These are phyloP conservation scores for Yamadazyma jaroonii DNA, from an alignment of 1,139 yeast genomes.

Conservation along the genomic window DNA sequence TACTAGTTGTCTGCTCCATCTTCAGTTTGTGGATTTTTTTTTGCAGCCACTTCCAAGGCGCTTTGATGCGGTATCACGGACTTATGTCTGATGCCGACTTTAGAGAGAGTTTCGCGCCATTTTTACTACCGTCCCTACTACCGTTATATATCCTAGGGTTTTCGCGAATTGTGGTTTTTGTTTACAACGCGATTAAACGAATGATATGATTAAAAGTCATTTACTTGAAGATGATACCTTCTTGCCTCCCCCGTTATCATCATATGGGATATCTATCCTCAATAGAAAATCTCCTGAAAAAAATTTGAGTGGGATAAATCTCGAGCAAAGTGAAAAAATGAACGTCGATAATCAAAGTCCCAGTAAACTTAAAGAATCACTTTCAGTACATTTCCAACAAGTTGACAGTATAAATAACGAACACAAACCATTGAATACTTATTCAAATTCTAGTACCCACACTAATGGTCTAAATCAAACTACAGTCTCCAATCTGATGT, in stretches of 20 bases:
- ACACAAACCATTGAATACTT: too few relatives aligned
- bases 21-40: too few relatives aligned
- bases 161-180: not conserved
- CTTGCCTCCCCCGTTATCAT: constrained; percentile 64
- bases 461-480: too few relatives aligned
- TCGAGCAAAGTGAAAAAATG: not conserved
- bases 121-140: too few relatives aligned
- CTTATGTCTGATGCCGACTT: too few relatives aligned
- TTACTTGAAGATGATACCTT: constrained; percentile 51
- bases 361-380: constrained; percentile 24
- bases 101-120: not conserved
- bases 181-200: constrained; percentile 6
- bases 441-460: too few relatives aligned
- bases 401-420: not conserved
- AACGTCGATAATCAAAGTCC: constrained; percentile 13
- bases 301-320: not conserved
- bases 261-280: constrained; percentile 45
- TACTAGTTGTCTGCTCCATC: too few relatives aligned
- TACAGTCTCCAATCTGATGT: not conserved
- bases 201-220: constrained; percentile 11
- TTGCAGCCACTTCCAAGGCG: too few relatives aligned
- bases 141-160: too few relatives aligned
- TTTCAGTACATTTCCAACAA: constrained; percentile 33
- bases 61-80: too few relatives aligned
- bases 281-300: constrained; percentile 18